Evolutionary conservation across 495 filamentous ascomycete genomes (phyloP).

Genomic region (Hyphodiscus hymeniophilus): DNA sequence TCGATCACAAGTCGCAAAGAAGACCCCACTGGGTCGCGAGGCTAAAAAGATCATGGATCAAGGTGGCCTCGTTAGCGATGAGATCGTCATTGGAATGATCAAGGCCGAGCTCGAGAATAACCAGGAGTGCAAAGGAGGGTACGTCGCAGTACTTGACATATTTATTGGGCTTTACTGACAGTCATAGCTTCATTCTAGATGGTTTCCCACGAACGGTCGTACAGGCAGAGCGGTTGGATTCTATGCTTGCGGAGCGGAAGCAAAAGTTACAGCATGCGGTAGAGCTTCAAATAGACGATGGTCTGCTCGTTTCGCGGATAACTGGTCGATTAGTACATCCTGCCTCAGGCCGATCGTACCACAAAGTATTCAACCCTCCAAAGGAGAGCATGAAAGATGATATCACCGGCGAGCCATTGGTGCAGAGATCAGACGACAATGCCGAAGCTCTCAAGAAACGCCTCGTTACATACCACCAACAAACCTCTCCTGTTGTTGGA

Average conservation of each 20-base stretch:
- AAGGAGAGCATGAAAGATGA: conserved; percentile 92
- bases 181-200: conserved; percentile 87
- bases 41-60: conserved; percentile 99
- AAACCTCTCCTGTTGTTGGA: conserved; percentile 83
- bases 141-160: conserved; percentile 24
- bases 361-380: conserved; percentile 98
- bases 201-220: conserved; percentile 95
- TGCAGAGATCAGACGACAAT: conserved; percentile 96
- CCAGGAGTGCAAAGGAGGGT: conserved; percentile 93
- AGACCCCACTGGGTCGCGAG: conserved; percentile 87
- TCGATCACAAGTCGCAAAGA: conserved; percentile 95
- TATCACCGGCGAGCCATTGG: conserved; percentile 89
- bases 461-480: conserved; percentile 83
- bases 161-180: conserved; percentile 1
- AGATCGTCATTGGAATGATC: conserved; percentile 99
- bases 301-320: conserved; percentile 87
- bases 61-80: conserved; percentile 94
- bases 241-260: conserved; percentile 67
- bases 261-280: conserved; percentile 86
- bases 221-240: conserved; percentile 89
- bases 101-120: conserved; percentile 92
- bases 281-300: conserved; percentile 94
- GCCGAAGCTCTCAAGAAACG: conserved; percentile 96
- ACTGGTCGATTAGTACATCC: conserved; percentile 95
- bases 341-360: conserved; percentile 91